A percentile compares a stretch with the other conserved stretches of the same genome.
These are phyloP conservation scores for Mycosarcoma maydis DNA, from an alignment of 1,284 basidiomycete species.

Conservation along the genomic window DNA sequence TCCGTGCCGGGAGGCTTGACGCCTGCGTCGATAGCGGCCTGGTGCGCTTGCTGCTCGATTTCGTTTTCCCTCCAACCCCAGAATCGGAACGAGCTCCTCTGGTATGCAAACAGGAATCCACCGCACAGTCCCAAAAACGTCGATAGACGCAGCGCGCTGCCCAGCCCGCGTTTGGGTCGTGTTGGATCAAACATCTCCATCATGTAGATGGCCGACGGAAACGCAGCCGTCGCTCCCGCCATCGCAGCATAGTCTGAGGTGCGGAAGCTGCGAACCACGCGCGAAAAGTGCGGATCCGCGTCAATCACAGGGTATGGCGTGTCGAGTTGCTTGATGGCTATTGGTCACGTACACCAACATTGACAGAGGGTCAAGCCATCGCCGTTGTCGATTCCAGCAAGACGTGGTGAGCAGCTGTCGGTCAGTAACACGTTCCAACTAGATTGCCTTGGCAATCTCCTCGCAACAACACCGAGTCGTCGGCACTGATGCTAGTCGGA, in stretches of 20 bases:
- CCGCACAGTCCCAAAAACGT: constrained; percentile 74
- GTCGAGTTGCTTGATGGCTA: constrained; percentile 58
- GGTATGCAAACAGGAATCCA: constrained; percentile 93
- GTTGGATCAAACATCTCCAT: constrained; percentile 64
- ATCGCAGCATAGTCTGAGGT: constrained; percentile 86
- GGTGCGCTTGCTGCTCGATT: constrained; percentile 48
- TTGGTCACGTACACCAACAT: not conserved
- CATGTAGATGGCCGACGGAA: constrained; percentile 77
- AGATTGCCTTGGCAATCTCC: no score
- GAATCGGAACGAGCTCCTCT: constrained; percentile 84
- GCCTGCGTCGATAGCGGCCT: constrained; percentile 43
- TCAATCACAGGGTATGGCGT: constrained; percentile 70
- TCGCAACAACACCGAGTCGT: no score
- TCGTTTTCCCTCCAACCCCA: constrained; percentile 96
- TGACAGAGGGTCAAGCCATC: no score
- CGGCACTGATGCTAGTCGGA: no score
- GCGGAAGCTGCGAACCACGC: constrained; percentile 90
- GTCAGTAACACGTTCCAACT: no score
- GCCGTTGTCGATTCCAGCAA: no score
- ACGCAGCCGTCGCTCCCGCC: constrained; percentile 81
- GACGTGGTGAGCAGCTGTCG: no score
- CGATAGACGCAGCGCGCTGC: constrained; percentile 55
- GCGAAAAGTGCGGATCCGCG: constrained; percentile 86
- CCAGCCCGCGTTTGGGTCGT: constrained; percentile 48
- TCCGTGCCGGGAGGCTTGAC: constrained; percentile 52